Conservation (phyloP, 352 stramenopile genomes). For the Pythium sp. region DNA sequence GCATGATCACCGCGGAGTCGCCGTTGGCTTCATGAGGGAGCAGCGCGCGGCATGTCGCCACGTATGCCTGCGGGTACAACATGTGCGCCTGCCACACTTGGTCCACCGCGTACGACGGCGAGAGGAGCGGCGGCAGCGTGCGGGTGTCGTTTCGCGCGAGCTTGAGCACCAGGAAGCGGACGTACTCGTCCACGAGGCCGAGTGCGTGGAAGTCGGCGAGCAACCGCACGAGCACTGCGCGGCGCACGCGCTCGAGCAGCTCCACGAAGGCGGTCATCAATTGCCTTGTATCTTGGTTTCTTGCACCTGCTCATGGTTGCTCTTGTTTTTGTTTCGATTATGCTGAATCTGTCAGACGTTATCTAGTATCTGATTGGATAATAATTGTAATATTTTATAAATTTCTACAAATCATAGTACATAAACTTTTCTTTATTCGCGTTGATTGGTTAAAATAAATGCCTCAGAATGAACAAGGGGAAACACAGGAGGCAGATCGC, state of each 20-base stretch:
- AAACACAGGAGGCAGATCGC: not conserved
- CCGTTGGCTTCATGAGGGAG: not conserved
- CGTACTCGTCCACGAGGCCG: constrained; percentile 5
- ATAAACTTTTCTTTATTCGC: too few relatives aligned
- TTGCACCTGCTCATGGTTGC: too few relatives aligned
- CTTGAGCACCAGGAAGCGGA: constrained; percentile 2
- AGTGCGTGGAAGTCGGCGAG: not conserved
- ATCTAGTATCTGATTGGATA: too few relatives aligned
- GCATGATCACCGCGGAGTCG: not conserved
- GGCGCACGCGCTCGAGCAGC: not conserved
- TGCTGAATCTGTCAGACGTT: too few relatives aligned
- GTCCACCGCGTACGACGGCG: not conserved
- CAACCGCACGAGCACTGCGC: not conserved
- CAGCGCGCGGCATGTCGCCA: not conserved
- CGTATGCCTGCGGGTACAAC: not conserved
- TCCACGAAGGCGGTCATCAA: not conserved
- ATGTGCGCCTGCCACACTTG: constrained; percentile 1
- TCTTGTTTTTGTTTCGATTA: too few relatives aligned
- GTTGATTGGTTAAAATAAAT: too few relatives aligned
- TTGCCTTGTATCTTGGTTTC: too few relatives aligned
- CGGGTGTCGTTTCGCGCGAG: not conserved
- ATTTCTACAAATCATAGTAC: too few relatives aligned
- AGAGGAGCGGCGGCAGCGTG: not conserved
- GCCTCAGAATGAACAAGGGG: not conserved
- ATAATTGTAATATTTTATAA: too few relatives aligned